Evolutionary conservation across 2,329 filamentous ascomycete genomes (phyloP).

Genomic region (Ascochyta fabae): DNA sequence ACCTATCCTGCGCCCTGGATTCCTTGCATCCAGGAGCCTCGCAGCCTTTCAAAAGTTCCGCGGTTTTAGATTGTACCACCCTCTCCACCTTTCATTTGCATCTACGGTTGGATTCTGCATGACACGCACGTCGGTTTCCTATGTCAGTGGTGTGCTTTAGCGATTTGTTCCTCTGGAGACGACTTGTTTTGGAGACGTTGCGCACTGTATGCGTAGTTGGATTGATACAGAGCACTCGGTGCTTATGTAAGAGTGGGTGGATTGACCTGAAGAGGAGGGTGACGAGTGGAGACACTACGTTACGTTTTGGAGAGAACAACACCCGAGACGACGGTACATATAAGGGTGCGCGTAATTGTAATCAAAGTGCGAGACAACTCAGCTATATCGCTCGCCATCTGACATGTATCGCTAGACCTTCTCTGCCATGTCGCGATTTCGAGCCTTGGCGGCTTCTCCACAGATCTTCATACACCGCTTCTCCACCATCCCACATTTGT

Average conservation of each 20-base stretch:
- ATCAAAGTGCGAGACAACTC: constrained; percentile 5
- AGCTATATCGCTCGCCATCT: not conserved
- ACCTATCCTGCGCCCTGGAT: not conserved
- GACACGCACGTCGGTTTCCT: constrained; percentile 9
- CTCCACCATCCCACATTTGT: constrained; percentile 2
- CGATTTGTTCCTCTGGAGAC: constrained; percentile 4
- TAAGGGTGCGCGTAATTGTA: constrained; percentile 15
- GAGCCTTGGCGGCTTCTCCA: constrained; percentile 1
- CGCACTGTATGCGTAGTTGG: constrained; percentile 7
- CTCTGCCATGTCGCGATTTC: no score
- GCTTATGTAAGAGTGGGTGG: not conserved
- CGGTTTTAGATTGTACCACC: constrained; percentile 17
- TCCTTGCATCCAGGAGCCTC: not conserved
- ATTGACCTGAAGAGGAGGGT: not conserved
- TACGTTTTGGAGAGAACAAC: not conserved
- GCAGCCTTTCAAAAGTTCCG: constrained; percentile 6
- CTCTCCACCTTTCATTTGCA: constrained; percentile 1
- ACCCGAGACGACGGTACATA: constrained; percentile 11
- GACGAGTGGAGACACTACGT: not conserved
- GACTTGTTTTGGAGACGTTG: not conserved
- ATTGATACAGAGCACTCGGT: not conserved
- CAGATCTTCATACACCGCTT: constrained; percentile 3
- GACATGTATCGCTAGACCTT: not conserved
- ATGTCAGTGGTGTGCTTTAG: constrained; percentile 11
- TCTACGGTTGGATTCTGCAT: not conserved